Base-by-base conservation (phyloP, 805 yeast species). In the Candida xyloterini region DNA sequence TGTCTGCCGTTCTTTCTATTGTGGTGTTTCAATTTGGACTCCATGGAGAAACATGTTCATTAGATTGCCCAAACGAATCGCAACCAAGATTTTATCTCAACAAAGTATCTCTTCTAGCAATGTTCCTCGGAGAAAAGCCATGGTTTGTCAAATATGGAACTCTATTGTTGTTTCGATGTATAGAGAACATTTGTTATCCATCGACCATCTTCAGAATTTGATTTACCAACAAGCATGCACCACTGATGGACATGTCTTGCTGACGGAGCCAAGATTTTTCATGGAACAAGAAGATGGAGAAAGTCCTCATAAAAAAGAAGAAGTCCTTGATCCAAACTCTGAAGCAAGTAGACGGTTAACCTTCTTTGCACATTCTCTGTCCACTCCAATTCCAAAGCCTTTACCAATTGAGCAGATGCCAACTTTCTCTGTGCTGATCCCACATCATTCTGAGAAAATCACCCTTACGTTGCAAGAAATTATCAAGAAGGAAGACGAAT, bases 11-110 rank as follows among this genome's bases (percentile, higher is more conserved):
- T 82, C 93, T 0, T 53, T 60, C 41, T 78, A 81, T 29, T 70
- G 81, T 45, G 95, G 95, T 1, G 80, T 84, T 5, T 84, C 95
- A 0, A 79, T 86, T 9, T 81, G 91, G 83, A 84, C 93, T 2
- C 95, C 95, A 0, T 86, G 95, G 95, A 76, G 85, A 57, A 85
- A 84, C 52, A 76, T 83, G 22, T 86, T 82, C 56, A 74, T 87
- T 4, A 67, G 89, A 35, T 63, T 88, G 21, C 95, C 95, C 1
- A 79, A 81, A 51, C 69, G 95, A 48, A 83, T 87, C 3, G 74
- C 73, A 49, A 76, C 91, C 9, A 86, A 87, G 51, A 67, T 88
- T 2, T 62, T 87, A 10, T 72, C 74, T 3, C 68, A 77, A 9
- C 56, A 47, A 35, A 52, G 46, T 34, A 50, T 51, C 56, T 68